Conservation (phyloP, 1,284 basidiomycete species). For the Cutaneotrichosporon spelunceum region DNA sequence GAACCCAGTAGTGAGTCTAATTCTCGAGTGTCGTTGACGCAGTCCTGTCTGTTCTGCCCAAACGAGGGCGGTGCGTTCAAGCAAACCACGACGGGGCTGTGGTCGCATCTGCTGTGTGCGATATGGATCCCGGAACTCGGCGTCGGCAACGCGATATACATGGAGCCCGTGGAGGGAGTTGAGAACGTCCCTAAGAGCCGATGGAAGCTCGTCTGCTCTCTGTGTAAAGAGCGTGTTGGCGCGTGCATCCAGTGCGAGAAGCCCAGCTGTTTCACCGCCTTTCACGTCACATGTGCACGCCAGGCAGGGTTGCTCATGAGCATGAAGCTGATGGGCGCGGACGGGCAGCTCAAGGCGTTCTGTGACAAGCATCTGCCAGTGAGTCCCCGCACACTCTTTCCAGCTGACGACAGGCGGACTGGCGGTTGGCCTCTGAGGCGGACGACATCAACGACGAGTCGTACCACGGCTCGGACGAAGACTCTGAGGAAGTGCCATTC, state of each 20-base stretch:
- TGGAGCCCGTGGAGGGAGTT: conserved; percentile 94
- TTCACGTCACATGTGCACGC: conserved; percentile 92
- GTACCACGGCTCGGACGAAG: conserved; percentile 44
- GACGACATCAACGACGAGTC: conserved; percentile 24
- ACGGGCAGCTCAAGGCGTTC: conserved; percentile 63
- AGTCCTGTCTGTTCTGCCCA: conserved; percentile 92
- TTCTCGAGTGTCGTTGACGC: conserved; percentile 9
- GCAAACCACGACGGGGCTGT: conserved; percentile 87
- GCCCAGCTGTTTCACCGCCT: conserved; percentile 84
- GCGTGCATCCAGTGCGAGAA: conserved; percentile 98
- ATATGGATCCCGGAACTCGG: conserved; percentile 97
- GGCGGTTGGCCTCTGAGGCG: conserved; percentile 35
- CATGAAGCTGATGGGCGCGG: conserved; percentile 68
- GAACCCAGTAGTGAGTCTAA: conserved; percentile 74
- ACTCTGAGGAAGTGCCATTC: conserved; percentile 50
- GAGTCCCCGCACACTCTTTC: conserved; percentile 41
- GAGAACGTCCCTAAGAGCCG: conserved; percentile 84
- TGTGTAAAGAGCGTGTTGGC: conserved; percentile 77
- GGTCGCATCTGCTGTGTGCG: conserved; percentile 95
- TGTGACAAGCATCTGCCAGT: conserved; percentile 89
- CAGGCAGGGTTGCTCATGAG: conserved; percentile 75
- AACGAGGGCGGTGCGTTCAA: conserved; percentile 98
- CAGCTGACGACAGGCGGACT: conserved; percentile 24
- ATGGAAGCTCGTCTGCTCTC: conserved; percentile 91
- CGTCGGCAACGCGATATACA: conserved; percentile 92